These are phyloP conservation scores for Aspergillus sp. DNA, from an alignment of 2,329 filamentous ascomycete genomes.

Conservation along the genomic window DNA sequence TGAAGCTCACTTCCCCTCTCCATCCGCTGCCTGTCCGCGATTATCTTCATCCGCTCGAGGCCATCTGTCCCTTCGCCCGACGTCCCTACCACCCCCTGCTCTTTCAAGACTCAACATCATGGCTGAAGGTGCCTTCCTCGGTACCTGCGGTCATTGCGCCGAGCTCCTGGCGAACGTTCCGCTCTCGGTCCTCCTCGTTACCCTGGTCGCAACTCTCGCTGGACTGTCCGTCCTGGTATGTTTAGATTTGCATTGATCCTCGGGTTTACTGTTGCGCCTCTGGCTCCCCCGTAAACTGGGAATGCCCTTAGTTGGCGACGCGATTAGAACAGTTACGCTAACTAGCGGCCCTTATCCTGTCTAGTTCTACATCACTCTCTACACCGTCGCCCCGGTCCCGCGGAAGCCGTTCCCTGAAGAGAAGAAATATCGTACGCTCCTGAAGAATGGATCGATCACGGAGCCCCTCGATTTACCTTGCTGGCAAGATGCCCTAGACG, in stretches of 20 bases:
- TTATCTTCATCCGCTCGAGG: background rate
- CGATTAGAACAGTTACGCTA: background rate
- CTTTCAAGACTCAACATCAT: constrained; percentile 21
- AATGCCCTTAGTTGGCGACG: background rate
- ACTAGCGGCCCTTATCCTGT: background rate
- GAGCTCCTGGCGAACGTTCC: constrained; percentile 33
- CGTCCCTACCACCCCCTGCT: too few species aligned
- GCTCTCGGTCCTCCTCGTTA: constrained; percentile 29
- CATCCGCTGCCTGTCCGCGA: constrained; percentile 8
- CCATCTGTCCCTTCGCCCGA: background rate
- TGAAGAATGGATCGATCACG: constrained; percentile 62
- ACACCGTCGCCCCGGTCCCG: constrained; percentile 77
- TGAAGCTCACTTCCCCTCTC: constrained; percentile 18
- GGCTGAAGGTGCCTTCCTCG: constrained; percentile 30
- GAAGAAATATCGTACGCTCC: constrained; percentile 79
- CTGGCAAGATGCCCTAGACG: constrained; percentile 79
- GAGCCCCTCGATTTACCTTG: constrained; percentile 67
- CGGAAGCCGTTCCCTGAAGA: constrained; percentile 74
- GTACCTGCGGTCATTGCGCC: constrained; percentile 38
- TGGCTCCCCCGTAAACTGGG: background rate
- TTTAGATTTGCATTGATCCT: constrained; percentile 9
- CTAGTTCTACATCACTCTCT: constrained; percentile 68
- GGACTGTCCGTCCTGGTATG: constrained; percentile 40
- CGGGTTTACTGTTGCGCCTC: background rate
- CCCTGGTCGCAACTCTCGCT: constrained; percentile 31